These are phyloP conservation scores for Monilinia aucupariae DNA, from an alignment of 2,329 filamentous ascomycete genomes.

Conservation along the genomic window DNA sequence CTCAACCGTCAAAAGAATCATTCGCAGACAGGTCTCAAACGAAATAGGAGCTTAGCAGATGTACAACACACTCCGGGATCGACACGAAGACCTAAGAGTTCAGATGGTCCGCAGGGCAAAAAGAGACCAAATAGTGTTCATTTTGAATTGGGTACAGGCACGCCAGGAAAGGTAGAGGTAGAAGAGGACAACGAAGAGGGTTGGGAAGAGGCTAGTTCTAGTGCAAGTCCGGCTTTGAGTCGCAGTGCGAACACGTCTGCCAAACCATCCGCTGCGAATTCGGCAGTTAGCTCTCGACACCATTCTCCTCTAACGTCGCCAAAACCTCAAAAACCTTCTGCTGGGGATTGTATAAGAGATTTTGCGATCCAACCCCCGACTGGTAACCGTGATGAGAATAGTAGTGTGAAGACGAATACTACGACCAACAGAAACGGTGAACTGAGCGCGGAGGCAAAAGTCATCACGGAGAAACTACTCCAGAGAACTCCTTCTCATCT, in stretches of 20 bases:
- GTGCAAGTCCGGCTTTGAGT: constrained; percentile 54
- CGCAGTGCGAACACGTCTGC: constrained; percentile 38
- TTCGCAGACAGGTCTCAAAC: constrained; percentile 52
- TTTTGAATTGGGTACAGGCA: constrained; percentile 50
- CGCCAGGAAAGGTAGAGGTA: constrained; percentile 32
- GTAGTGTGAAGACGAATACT: neutral
- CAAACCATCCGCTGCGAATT: constrained; percentile 39
- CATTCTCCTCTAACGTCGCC: constrained; percentile 31
- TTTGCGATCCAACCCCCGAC: constrained; percentile 38
- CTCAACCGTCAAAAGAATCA: constrained; percentile 44
- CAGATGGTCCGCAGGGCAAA: constrained; percentile 35
- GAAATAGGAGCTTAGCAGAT: constrained; percentile 46
- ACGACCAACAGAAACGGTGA: neutral
- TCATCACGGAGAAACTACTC: constrained; percentile 62
- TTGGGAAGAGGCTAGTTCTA: constrained; percentile 62
- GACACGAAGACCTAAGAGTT: constrained; percentile 44
- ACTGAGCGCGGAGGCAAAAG: constrained; percentile 51
- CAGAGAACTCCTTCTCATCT: constrained; percentile 58
- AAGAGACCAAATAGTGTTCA: constrained; percentile 48
- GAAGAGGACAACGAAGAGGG: constrained; percentile 46
- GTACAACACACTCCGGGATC: neutral
- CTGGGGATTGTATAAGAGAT: constrained; percentile 21
- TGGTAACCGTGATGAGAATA: neutral
- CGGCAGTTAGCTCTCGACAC: constrained; percentile 32
- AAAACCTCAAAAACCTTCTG: constrained; percentile 7